Percentiles rank a stretch among this genome's conserved stretches.
Conservation (phyloP, 1,139 yeast genomes). For the Hanseniaspora uvarum region DNA sequence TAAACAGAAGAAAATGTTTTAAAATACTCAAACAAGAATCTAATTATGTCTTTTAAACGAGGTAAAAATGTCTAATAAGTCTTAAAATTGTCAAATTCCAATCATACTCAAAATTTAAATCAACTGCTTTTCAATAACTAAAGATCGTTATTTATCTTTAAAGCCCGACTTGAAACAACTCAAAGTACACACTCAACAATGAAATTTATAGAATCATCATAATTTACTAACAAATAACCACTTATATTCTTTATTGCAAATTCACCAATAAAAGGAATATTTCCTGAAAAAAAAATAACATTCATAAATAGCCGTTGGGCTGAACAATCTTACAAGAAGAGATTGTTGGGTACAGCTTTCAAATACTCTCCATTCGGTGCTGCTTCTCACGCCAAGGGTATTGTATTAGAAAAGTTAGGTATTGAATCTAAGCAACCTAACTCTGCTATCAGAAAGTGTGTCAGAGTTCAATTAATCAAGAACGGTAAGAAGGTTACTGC, state of each 20-base stretch:
- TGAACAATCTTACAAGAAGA: constrained; percentile 93
- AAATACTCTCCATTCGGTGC: constrained; percentile 99
- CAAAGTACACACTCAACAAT: neutral
- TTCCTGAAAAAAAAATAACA: constrained; percentile 8
- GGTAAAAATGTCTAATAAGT: too few species aligned
- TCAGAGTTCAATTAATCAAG: constrained; percentile 99
- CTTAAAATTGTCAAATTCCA: too few species aligned
- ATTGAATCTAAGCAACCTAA: constrained; percentile 99
- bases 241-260: neutral
- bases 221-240: constrained; percentile 8
- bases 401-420: constrained; percentile 98
- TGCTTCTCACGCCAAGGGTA: constrained; percentile 99
- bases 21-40: too few species aligned
- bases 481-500: constrained; percentile 99
- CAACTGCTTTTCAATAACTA: neutral
- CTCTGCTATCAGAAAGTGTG: constrained; percentile 99
- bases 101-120: too few species aligned
- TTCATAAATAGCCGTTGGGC: constrained; percentile 75
- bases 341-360: constrained; percentile 99
- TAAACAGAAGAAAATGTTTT: too few species aligned
- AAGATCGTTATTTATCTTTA: too few species aligned
- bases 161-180: neutral
- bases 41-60: too few species aligned
- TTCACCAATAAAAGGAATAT: neutral
- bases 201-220: neutral